Conservation (phyloP, 495 filamentous ascomycete genomes). For the Parathielavia appendiculata region DNA sequence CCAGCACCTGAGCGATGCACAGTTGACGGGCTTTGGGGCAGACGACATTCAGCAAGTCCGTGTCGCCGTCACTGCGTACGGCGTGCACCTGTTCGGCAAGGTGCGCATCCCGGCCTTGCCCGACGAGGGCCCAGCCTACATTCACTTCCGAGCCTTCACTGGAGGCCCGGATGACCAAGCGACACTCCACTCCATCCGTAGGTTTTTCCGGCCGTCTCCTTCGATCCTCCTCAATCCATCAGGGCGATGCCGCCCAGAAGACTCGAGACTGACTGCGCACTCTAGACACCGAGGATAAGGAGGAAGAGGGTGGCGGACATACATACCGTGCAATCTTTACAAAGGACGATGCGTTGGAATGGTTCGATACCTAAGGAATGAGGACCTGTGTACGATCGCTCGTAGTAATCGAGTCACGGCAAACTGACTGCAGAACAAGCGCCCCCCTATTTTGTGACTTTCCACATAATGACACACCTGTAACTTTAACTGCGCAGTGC, state of each 20-base stretch:
- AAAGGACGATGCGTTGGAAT: conserved; percentile 49
- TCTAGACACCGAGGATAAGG: conserved; percentile 26
- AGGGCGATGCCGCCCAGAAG: conserved; percentile 38
- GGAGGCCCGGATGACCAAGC: conserved; percentile 41
- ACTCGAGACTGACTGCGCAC: not conserved
- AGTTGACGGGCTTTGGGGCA: conserved; percentile 44
- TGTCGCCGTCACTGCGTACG: conserved; percentile 49
- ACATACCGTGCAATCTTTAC: conserved; percentile 49
- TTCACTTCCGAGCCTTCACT: conserved; percentile 51
- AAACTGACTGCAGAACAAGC: not conserved
- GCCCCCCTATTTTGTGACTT: not conserved
- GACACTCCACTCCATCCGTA: conserved; percentile 48
- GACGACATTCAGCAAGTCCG: conserved; percentile 48
- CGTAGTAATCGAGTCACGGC: no score
- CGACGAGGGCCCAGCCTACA: conserved; percentile 39
- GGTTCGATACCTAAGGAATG: conserved; percentile 48
- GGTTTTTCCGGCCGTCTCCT: not conserved
- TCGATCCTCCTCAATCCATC: not conserved
- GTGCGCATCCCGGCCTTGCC: conserved; percentile 45
- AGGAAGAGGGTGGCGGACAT: conserved; percentile 40
- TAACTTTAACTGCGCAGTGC: not conserved
- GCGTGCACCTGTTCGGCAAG: conserved; percentile 54
- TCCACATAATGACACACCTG: no score
- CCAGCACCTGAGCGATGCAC: conserved; percentile 39
- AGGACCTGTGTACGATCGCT: not conserved